Evolutionary conservation across 306 rosid genomes (phyloP).

Genomic region (Myrica gale): DNA sequence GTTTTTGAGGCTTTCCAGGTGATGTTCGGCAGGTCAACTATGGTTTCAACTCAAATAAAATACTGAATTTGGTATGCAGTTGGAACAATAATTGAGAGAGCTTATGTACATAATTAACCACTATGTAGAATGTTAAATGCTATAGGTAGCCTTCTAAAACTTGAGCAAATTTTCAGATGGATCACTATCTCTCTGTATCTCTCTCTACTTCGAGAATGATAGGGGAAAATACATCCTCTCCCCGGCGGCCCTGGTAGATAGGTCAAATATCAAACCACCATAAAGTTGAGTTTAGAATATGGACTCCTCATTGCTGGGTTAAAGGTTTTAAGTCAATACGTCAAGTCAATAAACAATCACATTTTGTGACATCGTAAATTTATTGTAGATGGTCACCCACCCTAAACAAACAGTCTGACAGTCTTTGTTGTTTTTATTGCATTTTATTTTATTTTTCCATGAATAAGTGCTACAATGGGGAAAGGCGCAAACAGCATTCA

Average conservation of each 20-base stretch:
- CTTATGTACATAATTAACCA: background rate
- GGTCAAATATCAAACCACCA: background rate
- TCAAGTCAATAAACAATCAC: background rate
- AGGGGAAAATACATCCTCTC: no score
- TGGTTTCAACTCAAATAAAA: background rate
- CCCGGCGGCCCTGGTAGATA: background rate
- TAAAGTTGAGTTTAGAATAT: no score
- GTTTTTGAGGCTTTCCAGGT: background rate
- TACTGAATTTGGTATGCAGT: background rate
- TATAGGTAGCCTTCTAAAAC: background rate
- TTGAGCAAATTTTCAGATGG: background rate
- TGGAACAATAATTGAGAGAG: background rate
- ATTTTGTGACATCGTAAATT: background rate
- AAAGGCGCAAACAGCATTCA: background rate
- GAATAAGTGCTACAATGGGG: no score
- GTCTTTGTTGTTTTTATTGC: no score
- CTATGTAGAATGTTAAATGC: background rate
- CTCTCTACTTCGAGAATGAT: no score
- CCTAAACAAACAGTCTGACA: no score
- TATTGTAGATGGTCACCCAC: no score
- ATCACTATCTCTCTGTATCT: no score
- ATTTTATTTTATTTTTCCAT: no score
- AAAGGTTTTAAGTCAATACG: background rate
- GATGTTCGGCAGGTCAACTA: background rate
- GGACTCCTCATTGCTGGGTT: background rate